A percentile compares a stretch with the other conserved stretches of the same genome.
These are phyloP conservation scores for Corylus heterophylla DNA, from an alignment of 306 rosid genomes.

Conservation along the genomic window DNA sequence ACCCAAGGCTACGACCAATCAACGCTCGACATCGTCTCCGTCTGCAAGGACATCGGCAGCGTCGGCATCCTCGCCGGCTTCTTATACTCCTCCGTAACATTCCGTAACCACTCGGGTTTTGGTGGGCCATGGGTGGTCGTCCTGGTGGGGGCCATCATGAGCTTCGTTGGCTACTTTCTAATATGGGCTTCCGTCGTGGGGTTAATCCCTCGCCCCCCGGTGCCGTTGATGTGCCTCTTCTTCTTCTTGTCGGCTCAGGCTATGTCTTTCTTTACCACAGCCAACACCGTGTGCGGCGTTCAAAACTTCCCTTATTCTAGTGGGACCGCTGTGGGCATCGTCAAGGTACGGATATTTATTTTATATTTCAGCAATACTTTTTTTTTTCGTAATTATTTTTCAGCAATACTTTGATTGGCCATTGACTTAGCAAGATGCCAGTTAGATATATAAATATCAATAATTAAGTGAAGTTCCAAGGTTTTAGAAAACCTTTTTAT, in stretches of 20 bases:
- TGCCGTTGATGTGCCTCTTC: constrained; percentile 65
- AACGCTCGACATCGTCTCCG: constrained; percentile 83
- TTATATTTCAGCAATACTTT: too few relatives aligned
- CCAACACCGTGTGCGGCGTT: constrained; percentile 67
- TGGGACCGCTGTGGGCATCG: constrained; percentile 82
- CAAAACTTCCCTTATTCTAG: constrained; percentile 58
- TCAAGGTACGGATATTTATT: constrained; percentile 50
- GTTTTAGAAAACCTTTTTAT: too few relatives aligned
- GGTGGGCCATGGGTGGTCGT: constrained; percentile 75
- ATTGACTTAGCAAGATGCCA: too few relatives aligned
- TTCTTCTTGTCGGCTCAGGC: constrained; percentile 52
- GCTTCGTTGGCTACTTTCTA: constrained; percentile 61
- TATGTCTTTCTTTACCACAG: constrained; percentile 69
- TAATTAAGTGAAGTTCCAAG: too few relatives aligned
- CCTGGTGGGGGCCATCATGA: constrained; percentile 60
- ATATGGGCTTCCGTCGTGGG: constrained; percentile 86
- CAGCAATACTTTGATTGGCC: too few relatives aligned
- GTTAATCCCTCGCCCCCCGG: constrained; percentile 54
- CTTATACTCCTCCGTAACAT: constrained; percentile 65
- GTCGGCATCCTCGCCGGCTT: constrained; percentile 76
- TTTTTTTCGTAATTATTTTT: too few relatives aligned
- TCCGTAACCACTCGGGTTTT: neutral
- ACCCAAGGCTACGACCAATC: constrained; percentile 75
- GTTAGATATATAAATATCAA: too few relatives aligned
- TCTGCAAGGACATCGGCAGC: constrained; percentile 87